Evolutionary conservation across 2,329 filamentous ascomycete species (phyloP), one percentile per base, ranked within the genome.

Genomic region (Fusarium tuaranense): DNA sequence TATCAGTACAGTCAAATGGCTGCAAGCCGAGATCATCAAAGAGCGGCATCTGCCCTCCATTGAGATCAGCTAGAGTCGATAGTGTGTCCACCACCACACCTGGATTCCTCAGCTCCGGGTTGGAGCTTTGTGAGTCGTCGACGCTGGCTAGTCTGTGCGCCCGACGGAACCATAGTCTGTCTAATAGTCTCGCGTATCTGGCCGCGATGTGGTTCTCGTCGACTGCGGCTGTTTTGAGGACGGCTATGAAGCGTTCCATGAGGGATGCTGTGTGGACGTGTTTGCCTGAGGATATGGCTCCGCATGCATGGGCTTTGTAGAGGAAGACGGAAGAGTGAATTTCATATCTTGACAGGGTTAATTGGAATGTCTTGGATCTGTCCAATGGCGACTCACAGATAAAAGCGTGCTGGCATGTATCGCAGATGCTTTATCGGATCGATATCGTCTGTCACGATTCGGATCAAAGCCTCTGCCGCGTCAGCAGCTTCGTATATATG

Each of bases 271-370:
- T 60, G 34, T 66, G 62, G 18, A 38, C 34, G 18, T 71, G 51
- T 2, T 58, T 44, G 13, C 58, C 66, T 1, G 69, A 46, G 8
- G 61, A 69, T 53, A 65, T 69, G 13, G 65, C 62, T 6, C 69
- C 69, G 18, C 58, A 71, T 6, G 66, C 58, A 25, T 71, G 69
- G 8, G 67, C 63, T 14, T 71, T 69, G 53, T 65, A 71, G 8
- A 69, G 39, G 20, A 71, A 71, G 18, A 71, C 67, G 1, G 63
- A 71, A 9, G 69, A 66, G n/a, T 69, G 66, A n/a, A 71, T 71
- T 20, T 69, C 69, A 32, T 71, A 71, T 41, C 57, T 41, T 16
- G 36, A 6, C 36, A 25, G 22, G 22, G 14, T 18, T 57, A 30
- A 14, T 18, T 8, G 4, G 10, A 10, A 36, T 38, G 32, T 58